phyloP scores from a whole-genome alignment of 345 rosid genomes.

The Kernera saxatilis region DNA sequence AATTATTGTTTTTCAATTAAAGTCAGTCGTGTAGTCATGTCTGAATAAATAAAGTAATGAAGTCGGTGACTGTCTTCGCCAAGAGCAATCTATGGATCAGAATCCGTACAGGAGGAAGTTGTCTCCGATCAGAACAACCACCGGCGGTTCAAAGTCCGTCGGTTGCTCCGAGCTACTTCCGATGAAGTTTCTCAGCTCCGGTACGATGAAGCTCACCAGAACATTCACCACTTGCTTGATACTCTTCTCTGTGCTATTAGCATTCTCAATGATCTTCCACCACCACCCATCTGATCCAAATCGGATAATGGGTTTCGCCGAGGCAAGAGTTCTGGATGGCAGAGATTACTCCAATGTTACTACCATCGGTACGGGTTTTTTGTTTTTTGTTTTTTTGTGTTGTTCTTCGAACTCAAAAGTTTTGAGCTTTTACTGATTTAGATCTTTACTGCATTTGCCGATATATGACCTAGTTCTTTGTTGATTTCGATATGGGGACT shows the following conservation, averaged over 20 bases:
- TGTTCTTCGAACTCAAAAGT: background rate
- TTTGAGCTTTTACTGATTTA: constrained; percentile 11
- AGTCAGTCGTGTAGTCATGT: constrained; percentile 10
- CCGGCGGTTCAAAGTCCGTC: constrained; percentile 5
- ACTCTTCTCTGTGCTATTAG: constrained; percentile 33
- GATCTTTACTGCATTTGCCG: constrained; percentile 6
- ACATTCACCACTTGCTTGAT: constrained; percentile 36
- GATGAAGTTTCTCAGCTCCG: constrained; percentile 30
- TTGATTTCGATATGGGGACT: background rate
- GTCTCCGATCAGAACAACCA: constrained; percentile 24
- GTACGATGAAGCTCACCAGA: constrained; percentile 36
- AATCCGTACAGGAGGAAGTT: constrained; percentile 17
- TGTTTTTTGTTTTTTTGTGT: background rate
- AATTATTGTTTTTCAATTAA: background rate
- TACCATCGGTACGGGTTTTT: background rate
- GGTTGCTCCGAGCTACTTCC: background rate
- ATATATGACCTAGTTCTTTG: background rate
- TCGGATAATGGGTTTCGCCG: constrained; percentile 37
- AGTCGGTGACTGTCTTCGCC: constrained; percentile 24
- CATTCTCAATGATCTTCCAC: constrained; percentile 34
- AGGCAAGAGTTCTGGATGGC: constrained; percentile 38
- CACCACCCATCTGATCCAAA: constrained; percentile 30
- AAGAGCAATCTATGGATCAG: constrained; percentile 28
- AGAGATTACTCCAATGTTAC: constrained; percentile 22
- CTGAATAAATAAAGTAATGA: constrained; percentile 9